Conservation (phyloP, 2,329 filamentous ascomycete species). For the Talaromyces islandicus region DNA sequence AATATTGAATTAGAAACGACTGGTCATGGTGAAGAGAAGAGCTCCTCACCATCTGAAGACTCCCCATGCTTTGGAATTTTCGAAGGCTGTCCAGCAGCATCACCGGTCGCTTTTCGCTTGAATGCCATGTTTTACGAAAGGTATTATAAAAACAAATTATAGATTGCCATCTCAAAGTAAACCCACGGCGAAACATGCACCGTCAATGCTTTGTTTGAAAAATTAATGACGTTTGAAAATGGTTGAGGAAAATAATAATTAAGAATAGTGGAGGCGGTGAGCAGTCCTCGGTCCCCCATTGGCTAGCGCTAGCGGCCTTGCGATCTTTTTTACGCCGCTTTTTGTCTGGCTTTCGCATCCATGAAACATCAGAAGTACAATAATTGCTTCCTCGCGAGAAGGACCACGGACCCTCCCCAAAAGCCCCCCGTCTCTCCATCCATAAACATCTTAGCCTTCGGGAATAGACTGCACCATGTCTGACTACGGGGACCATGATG, state of each 20-base stretch:
- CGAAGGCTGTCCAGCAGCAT: conserved; percentile 22
- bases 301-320: neutral
- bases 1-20: neutral
- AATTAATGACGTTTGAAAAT: neutral
- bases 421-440: neutral
- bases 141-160: neutral
- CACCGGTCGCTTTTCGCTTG: conserved; percentile 29
- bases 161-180: neutral
- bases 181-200: neutral
- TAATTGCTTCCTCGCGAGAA: neutral
- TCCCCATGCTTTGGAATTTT: conserved; percentile 24
- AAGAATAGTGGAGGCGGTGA: conserved; percentile 27
- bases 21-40: neutral
- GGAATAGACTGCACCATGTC: conserved; percentile 50
- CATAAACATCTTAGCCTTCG: neutral
- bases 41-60: conserved; percentile 17
- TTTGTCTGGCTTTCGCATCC: neutral
- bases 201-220: neutral
- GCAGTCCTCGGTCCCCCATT: neutral
- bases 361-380: neutral
- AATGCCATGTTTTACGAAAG: conserved; percentile 21
- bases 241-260: conserved; percentile 23
- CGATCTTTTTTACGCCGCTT: conserved; percentile 8
- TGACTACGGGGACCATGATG: conserved; percentile 65
- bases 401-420: neutral